These are phyloP conservation scores for Magnaporthiopsis rhizophila DNA, from an alignment of 2,329 filamentous ascomycete species.

Conservation along the genomic window DNA sequence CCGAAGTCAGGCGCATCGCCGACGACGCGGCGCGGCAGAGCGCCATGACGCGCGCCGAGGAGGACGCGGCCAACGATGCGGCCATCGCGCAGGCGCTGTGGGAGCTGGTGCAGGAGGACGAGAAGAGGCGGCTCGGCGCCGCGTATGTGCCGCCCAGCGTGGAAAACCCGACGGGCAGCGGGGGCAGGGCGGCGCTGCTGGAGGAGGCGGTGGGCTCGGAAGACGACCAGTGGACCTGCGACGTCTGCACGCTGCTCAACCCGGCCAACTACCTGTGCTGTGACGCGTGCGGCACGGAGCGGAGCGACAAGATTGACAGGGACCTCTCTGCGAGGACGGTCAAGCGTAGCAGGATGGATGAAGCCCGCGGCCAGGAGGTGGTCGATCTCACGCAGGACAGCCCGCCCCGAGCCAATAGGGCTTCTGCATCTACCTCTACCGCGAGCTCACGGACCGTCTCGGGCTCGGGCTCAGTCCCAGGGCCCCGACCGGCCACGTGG, in stretches of 20 bases:
- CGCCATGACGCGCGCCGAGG: constrained; percentile 75
- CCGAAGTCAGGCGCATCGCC: constrained; percentile 56
- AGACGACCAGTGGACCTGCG: constrained; percentile 39
- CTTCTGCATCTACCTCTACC: no score
- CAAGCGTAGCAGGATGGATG: background rate
- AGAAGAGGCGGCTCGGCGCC: constrained; percentile 45
- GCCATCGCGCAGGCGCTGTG: constrained; percentile 81
- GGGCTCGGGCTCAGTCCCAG: background rate
- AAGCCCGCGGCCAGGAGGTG: constrained; percentile 5
- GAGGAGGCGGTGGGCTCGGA: background rate
- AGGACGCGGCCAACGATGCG: constrained; percentile 80
- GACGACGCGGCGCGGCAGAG: constrained; percentile 61
- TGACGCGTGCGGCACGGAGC: constrained; percentile 45
- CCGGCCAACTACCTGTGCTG: constrained; percentile 41
- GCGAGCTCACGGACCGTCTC: background rate
- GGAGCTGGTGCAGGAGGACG: constrained; percentile 79
- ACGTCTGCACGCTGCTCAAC: constrained; percentile 50
- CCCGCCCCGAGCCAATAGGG: background rate
- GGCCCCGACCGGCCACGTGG: constrained; percentile 13
- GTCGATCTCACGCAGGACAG: constrained; percentile 1
- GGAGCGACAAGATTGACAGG: constrained; percentile 20
- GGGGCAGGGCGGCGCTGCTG: constrained; percentile 24
- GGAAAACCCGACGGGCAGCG: constrained; percentile 40
- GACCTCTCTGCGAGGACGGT: constrained; percentile 9
- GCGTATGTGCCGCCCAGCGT: constrained; percentile 42